A percentile compares a stretch with the other conserved stretches of the same genome.
Conservation (phyloP, 345 rosid genomes). For the Linum usitatissimum region DNA sequence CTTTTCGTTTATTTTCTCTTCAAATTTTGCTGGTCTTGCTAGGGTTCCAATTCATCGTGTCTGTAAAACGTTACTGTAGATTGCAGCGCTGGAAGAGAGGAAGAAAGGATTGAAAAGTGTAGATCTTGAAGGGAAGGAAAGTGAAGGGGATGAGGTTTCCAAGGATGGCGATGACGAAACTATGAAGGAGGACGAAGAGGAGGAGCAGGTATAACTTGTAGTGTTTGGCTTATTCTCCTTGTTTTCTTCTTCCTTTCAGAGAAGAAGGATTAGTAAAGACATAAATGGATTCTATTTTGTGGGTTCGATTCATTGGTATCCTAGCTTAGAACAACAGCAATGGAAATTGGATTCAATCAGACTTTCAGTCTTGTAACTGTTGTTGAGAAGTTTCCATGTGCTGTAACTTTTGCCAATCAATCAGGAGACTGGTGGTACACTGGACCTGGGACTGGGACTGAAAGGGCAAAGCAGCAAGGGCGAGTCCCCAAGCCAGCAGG, state of each 20-base stretch:
- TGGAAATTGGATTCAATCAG: neutral
- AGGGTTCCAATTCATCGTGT: neutral
- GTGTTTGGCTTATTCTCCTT: neutral
- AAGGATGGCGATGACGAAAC: constrained; percentile 23
- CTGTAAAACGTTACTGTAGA: constrained; percentile 22
- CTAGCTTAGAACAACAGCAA: too few species aligned
- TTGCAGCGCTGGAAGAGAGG: constrained; percentile 61
- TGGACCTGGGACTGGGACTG: constrained; percentile 50
- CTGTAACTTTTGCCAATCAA: constrained; percentile 9
- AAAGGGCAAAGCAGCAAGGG: constrained; percentile 29
- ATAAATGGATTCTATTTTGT: neutral
- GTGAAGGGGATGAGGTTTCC: constrained; percentile 23
- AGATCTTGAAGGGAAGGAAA: constrained; percentile 31
- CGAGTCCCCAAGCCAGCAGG: constrained; percentile 18
- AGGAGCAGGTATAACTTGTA: constrained; percentile 27
- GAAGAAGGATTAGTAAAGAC: neutral
- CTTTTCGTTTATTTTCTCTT: neutral
- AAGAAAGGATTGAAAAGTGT: constrained; percentile 32
- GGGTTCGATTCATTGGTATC: too few species aligned
- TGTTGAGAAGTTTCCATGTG: neutral
- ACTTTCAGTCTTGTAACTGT: neutral
- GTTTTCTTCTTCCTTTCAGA: neutral
- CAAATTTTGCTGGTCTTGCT: neutral
- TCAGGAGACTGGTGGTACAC: constrained; percentile 21
- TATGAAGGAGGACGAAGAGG: constrained; percentile 22